Evolutionary conservation across 345 rosid species (phyloP).

Genomic region (Hibiscus mutabilis): DNA sequence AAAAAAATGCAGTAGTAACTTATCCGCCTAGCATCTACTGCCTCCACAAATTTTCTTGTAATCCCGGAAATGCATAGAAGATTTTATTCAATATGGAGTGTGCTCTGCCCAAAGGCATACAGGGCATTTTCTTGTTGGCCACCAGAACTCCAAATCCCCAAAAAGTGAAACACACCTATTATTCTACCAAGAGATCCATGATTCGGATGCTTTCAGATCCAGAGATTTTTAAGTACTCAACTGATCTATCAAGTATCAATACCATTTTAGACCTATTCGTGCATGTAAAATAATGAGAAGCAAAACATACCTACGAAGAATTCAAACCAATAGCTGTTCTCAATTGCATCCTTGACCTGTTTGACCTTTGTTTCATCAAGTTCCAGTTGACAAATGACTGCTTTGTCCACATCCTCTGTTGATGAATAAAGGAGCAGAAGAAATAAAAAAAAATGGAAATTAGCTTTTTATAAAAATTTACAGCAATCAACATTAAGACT

Average conservation of each 20-base stretch:
- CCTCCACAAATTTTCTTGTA: not conserved
- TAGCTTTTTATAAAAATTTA: not conserved
- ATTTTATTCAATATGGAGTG: not conserved
- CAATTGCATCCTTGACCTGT: constrained; percentile 86
- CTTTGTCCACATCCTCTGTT: constrained; percentile 63
- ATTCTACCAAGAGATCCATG: not conserved
- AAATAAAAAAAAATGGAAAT: not conserved
- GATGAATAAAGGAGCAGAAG: not conserved
- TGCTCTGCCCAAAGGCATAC: not conserved
- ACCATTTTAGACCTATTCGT: not conserved
- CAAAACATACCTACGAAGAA: constrained; percentile 81
- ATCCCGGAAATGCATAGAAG: not conserved
- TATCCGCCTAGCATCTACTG: not conserved
- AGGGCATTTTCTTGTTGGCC: not conserved
- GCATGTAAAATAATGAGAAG: not conserved
- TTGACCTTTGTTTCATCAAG: constrained; percentile 69
- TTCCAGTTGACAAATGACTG: constrained; percentile 49
- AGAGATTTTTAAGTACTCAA: not conserved
- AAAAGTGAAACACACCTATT: not conserved
- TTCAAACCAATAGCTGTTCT: constrained; percentile 88
- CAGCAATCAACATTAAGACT: constrained; percentile 1
- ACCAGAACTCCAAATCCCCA: not conserved
- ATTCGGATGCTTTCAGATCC: not conserved
- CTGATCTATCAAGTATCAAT: not conserved
- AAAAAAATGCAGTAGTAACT: not conserved